Evolutionary conservation across 495 filamentous ascomycete genomes (phyloP).

Genomic region (Podospora pseudocomata): DNA sequence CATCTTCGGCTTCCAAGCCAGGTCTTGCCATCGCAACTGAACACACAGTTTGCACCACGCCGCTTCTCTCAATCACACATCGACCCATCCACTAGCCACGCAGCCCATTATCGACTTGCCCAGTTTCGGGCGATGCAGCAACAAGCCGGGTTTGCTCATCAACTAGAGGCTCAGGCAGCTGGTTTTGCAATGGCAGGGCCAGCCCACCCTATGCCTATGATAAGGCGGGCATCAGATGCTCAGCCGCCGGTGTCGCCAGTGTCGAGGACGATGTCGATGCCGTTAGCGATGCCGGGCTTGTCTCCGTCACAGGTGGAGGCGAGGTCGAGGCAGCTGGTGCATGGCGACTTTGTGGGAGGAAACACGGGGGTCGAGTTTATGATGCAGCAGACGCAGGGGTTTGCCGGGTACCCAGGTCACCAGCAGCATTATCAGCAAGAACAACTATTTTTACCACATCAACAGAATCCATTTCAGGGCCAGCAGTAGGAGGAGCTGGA

Average conservation of each 20-base stretch:
- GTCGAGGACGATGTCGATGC: conserved; percentile 5
- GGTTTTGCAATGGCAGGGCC: neutral
- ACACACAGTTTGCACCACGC: neutral
- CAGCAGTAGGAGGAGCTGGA: neutral
- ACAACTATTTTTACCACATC: neutral
- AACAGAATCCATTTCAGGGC: neutral
- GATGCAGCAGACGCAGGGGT: neutral
- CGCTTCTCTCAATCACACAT: neutral
- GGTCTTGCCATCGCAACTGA: neutral
- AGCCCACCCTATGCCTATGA: neutral
- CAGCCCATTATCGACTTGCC: neutral
- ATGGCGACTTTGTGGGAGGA: neutral
- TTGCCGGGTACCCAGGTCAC: neutral
- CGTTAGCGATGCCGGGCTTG: conserved; percentile 1
- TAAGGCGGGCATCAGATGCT: neutral
- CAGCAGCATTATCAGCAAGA: neutral
- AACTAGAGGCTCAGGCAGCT: neutral
- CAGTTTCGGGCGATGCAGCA: neutral
- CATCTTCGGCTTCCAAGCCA: conserved; percentile 1
- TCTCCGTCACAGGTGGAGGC: conserved; percentile 2
- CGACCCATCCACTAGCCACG: neutral
- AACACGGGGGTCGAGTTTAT: neutral
- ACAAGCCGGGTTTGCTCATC: neutral
- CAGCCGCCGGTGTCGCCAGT: conserved; percentile 6
- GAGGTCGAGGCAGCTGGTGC: neutral